A percentile compares a stretch with the other conserved stretches of the same genome.
Evolutionary conservation across 2,329 filamentous ascomycete genomes (phyloP).

Genomic region (Pseudogymnoascus sp.): DNA sequence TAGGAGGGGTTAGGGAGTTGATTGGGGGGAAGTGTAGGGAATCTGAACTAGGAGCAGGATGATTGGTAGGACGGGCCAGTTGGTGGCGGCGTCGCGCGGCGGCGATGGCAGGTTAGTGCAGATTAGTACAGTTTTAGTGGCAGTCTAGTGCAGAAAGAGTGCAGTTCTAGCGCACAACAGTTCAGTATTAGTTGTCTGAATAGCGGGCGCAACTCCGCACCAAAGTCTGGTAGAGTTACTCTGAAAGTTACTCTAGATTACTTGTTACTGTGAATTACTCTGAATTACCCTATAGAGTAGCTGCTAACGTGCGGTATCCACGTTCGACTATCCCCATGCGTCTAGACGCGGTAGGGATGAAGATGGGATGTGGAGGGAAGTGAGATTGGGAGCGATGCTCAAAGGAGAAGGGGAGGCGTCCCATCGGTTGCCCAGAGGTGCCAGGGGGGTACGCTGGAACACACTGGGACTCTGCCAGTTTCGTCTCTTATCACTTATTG

Average conservation of each 20-base stretch:
- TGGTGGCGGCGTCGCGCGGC: neutral
- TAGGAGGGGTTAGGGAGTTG: neutral
- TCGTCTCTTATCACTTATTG: constrained; percentile 3
- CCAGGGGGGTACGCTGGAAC: neutral
- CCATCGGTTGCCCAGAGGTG: too few species aligned
- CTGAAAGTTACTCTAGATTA: too few species aligned
- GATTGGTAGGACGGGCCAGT: neutral
- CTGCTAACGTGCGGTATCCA: neutral
- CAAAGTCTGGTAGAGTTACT: neutral
- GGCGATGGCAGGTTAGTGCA: too few species aligned
- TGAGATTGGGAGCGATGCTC: neutral
- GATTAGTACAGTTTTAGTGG: too few species aligned
- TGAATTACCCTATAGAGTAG: too few species aligned
- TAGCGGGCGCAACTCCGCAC: neutral
- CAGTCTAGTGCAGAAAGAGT: neutral
- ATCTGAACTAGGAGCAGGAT: too few species aligned
- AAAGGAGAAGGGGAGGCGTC: neutral
- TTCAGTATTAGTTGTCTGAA: neutral
- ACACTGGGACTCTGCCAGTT: neutral
- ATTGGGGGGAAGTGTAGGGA: too few species aligned
- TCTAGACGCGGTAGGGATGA: neutral
- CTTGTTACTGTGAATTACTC: too few species aligned
- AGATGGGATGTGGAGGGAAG: neutral
- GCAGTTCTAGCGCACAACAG: neutral
- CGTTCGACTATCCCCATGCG: neutral